phyloP scores from a whole-genome alignment of 2,329 filamentous ascomycete species.

The Claviceps arundinis region DNA sequence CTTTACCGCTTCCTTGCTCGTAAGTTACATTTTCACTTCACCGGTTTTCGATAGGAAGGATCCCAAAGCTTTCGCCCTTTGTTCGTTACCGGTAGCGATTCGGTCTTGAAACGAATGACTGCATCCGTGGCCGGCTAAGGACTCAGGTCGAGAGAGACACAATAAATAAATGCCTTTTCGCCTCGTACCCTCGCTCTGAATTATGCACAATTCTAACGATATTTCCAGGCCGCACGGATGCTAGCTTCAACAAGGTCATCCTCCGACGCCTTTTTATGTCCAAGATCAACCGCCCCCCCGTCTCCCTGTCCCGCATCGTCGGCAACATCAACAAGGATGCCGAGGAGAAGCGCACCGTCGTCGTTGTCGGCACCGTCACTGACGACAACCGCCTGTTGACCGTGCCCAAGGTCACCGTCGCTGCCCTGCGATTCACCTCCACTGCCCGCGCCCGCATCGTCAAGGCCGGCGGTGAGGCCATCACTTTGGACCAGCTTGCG shows the following conservation, averaged over 20 bases:
- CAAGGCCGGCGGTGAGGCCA: slow-evolving; percentile 84
- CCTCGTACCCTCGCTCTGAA: too few species aligned
- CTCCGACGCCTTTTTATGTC: slow-evolving; percentile 97
- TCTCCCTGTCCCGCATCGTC: slow-evolving; percentile 85
- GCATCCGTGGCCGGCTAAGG: not conserved
- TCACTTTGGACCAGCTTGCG: slow-evolving; percentile 96
- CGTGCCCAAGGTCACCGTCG: slow-evolving; percentile 85
- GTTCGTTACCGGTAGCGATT: too few species aligned
- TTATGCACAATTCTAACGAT: slow-evolving; percentile 2
- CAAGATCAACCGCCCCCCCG: slow-evolving; percentile 91
- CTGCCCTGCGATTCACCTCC: slow-evolving; percentile 91
- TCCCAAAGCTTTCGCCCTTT: too few species aligned
- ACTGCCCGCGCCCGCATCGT: slow-evolving; percentile 88
- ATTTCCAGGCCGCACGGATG: slow-evolving; percentile 73
- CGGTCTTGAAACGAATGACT: not conserved
- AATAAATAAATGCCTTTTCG: too few species aligned
- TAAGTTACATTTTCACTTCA: slow-evolving; percentile 26
- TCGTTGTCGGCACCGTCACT: slow-evolving; percentile 88
- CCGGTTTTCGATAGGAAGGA: too few species aligned
- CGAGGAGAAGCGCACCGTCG: slow-evolving; percentile 71
- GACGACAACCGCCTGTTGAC: slow-evolving; percentile 91
- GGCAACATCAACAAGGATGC: slow-evolving; percentile 52
- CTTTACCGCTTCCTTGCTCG: slow-evolving; percentile 93
- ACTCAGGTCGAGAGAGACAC: too few species aligned
- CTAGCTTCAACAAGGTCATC: slow-evolving; percentile 97